Conservation (phyloP, 257 asterid genomes). For the Solanum microdontum region DNA sequence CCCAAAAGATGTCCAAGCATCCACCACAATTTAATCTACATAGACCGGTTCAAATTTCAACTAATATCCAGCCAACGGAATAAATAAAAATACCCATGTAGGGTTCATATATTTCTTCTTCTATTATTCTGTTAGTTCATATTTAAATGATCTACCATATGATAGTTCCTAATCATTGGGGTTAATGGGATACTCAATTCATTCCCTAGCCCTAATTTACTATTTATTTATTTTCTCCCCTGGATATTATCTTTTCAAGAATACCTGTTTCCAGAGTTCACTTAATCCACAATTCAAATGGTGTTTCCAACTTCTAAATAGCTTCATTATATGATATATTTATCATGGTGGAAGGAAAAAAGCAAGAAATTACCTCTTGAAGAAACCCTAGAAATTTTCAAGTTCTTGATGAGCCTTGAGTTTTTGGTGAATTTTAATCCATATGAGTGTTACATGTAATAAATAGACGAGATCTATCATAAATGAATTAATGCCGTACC, state of each 20-base stretch:
- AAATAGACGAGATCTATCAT: neutral
- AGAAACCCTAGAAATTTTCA: neutral
- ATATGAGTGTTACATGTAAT: neutral
- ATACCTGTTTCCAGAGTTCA: neutral
- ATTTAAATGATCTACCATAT: neutral
- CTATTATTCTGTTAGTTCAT: neutral
- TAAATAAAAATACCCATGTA: neutral
- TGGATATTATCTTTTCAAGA: neutral
- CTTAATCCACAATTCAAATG: neutral
- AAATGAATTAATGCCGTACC: neutral
- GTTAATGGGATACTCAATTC: neutral
- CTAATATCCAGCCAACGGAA: neutral
- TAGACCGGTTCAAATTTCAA: neutral
- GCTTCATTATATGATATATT: neutral
- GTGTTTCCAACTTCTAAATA: neutral
- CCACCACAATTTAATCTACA: neutral
- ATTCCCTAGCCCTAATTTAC: neutral
- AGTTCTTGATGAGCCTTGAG: neutral
- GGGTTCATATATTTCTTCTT: neutral
- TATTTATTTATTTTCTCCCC: neutral
- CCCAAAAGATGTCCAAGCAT: neutral
- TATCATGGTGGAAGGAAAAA: neutral
- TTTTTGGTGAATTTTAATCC: neutral
- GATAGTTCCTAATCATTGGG: neutral
- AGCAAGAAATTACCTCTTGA: neutral